Evolutionary conservation across 2,329 filamentous ascomycete genomes (phyloP).

Genomic region (Colletotrichum euphorbiae): DNA sequence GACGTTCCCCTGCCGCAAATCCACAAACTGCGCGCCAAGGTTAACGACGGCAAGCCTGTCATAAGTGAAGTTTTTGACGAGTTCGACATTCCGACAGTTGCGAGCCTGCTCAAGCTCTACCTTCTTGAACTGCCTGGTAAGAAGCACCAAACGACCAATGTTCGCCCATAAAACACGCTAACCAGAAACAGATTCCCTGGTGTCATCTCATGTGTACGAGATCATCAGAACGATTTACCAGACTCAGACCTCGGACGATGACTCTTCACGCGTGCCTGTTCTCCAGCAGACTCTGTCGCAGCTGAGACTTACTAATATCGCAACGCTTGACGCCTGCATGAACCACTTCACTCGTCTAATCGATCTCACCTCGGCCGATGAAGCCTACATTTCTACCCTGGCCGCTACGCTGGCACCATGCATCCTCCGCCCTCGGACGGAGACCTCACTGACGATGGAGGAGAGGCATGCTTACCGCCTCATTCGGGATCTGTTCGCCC

Average conservation of each 20-base stretch:
- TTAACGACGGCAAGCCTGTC: conserved; percentile 90
- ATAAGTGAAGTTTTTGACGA: conserved; percentile 81
- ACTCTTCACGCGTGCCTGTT: conserved; percentile 85
- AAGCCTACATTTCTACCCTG: conserved; percentile 81
- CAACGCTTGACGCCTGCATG: conserved; percentile 97
- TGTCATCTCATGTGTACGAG: conserved; percentile 98
- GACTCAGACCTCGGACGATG: conserved; percentile 73
- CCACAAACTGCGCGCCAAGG: conserved; percentile 82
- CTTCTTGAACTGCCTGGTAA: conserved; percentile 92
- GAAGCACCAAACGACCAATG: conserved; percentile 45
- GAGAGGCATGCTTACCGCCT: conserved; percentile 93
- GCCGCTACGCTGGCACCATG: conserved; percentile 84
- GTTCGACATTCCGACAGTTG: conserved; percentile 94
- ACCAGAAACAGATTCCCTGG: conserved; percentile 81
- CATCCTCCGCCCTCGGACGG: conserved; percentile 85
- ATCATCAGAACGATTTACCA: conserved; percentile 98
- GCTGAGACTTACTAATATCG: conserved; percentile 95
- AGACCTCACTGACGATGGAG: conserved; percentile 93
- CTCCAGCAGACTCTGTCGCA: conserved; percentile 96
- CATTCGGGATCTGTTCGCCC: conserved; percentile 88
- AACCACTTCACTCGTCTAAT: conserved; percentile 98
- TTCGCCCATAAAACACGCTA: conserved; percentile 41
- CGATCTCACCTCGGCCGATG: conserved; percentile 95
- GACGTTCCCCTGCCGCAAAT: conserved; percentile 89
- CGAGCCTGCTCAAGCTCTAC: conserved; percentile 92